Evolutionary conservation across 768 basidiomycete genomes (phyloP).

Genomic region (Agrocybe praecox): DNA sequence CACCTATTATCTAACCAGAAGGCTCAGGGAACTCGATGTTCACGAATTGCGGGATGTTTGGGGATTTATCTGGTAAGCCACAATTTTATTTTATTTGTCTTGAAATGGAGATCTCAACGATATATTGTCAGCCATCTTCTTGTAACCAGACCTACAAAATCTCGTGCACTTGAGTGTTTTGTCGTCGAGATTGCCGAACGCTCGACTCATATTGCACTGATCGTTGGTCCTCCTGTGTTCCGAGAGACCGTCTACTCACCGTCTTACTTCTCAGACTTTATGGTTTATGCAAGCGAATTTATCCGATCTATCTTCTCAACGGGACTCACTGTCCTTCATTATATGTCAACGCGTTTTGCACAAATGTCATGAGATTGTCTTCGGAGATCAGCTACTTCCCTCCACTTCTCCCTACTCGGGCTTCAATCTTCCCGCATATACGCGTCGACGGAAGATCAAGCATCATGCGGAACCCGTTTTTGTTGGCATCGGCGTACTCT

Average conservation of each 20-base stretch:
- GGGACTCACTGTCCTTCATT: slow-evolving; percentile 77
- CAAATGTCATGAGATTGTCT: slow-evolving; percentile 95
- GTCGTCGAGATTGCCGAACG: slow-evolving; percentile 86
- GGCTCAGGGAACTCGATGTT: slow-evolving; percentile 68
- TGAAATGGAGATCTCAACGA: slow-evolving; percentile 11
- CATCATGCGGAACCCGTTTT: slow-evolving; percentile 73
- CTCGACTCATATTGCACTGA: slow-evolving; percentile 94
- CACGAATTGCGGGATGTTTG: slow-evolving; percentile 82
- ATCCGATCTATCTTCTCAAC: slow-evolving; percentile 69
- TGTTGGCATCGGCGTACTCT: slow-evolving; percentile 81
- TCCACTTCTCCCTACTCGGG: slow-evolving; percentile 68
- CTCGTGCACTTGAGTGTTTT: slow-evolving; percentile 92
- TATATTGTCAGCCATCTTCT: slow-evolving; percentile 76
- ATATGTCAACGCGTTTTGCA: slow-evolving; percentile 92
- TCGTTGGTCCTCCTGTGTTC: slow-evolving; percentile 59
- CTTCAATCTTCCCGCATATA: slow-evolving; percentile 48
- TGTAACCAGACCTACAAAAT: slow-evolving; percentile 89
- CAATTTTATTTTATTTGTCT: slow-evolving; percentile 17
- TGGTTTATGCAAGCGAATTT: slow-evolving; percentile 99
- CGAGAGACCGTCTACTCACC: slow-evolving; percentile 3
- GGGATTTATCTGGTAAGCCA: slow-evolving; percentile 82
- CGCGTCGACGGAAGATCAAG: slow-evolving; percentile 69
- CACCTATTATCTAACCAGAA: slow-evolving; percentile 84
- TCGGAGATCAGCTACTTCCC: slow-evolving; percentile 78
- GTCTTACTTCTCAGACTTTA: slow-evolving; percentile 51